Conservation (phyloP, 1,284 basidiomycete genomes). For the Fomitopsis betulina region DNA sequence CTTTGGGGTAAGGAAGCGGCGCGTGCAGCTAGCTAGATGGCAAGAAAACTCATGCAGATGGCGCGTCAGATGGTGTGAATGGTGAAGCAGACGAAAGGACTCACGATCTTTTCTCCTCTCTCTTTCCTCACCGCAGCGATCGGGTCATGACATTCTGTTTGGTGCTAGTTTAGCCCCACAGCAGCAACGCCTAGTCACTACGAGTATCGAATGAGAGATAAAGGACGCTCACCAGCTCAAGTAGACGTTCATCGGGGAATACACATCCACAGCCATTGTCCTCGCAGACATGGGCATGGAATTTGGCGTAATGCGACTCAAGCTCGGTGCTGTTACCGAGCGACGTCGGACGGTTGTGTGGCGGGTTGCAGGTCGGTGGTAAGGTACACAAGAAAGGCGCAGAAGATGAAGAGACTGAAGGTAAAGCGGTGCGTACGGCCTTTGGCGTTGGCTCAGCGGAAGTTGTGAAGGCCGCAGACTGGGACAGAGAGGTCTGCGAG, state of each 20-base stretch:
- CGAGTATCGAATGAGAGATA: background rate
- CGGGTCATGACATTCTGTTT: constrained; percentile 85
- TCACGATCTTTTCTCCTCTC: constrained; percentile 83
- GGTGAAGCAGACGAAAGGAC: constrained; percentile 28
- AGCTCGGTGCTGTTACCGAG: constrained; percentile 63
- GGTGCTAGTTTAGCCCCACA: constrained; percentile 49
- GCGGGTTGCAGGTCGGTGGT: constrained; percentile 78
- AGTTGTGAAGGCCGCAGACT: background rate
- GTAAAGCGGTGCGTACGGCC: constrained; percentile 8
- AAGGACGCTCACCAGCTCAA: constrained; percentile 62
- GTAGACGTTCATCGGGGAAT: constrained; percentile 78
- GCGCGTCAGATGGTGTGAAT: background rate
- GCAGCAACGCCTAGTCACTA: constrained; percentile 8
- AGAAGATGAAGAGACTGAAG: background rate
- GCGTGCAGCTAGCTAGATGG: constrained; percentile 61
- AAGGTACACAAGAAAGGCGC: constrained; percentile 60
- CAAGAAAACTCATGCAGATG: constrained; percentile 67
- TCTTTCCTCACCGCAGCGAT: constrained; percentile 69
- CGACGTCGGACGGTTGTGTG: constrained; percentile 45
- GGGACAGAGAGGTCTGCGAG: background rate
- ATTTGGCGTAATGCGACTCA: constrained; percentile 76
- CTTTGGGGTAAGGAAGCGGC: constrained; percentile 73
- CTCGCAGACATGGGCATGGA: constrained; percentile 82
- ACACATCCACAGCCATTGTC: constrained; percentile 66
- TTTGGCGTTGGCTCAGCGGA: constrained; percentile 8